phyloP scores from a whole-genome alignment of 2,329 filamentous ascomycete species.

The Xylaria sp. region DNA sequence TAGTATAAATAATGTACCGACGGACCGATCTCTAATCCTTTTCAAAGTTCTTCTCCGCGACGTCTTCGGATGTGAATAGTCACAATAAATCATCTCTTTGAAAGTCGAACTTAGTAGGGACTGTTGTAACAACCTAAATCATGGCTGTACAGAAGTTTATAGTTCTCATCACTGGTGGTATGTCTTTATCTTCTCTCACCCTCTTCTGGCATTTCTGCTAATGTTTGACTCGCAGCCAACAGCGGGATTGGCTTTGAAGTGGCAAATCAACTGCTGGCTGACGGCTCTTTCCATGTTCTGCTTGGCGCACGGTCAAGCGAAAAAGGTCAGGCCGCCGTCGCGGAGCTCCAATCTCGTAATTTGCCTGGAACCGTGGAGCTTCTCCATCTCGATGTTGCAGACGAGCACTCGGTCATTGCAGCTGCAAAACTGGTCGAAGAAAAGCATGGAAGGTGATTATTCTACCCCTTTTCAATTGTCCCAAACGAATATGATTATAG shows the following conservation, averaged over 20 bases:
- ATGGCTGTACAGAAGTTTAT: conserved; percentile 4
- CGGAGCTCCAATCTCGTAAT: conserved; percentile 5
- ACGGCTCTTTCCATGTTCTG: conserved; percentile 12
- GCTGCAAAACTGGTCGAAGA: conserved; percentile 10
- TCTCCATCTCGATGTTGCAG: conserved; percentile 6
- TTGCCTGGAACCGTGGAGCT: conserved; percentile 19
- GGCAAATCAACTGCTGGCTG: conserved; percentile 12
- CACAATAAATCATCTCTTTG: not conserved
- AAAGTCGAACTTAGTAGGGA: not conserved
- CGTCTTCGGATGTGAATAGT: not conserved
- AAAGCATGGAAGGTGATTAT: conserved; percentile 16
- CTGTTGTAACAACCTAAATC: not conserved
- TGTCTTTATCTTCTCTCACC: not conserved
- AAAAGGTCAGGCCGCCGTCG: conserved; percentile 4
- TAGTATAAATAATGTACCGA: not conserved
- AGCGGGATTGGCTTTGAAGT: conserved; percentile 20
- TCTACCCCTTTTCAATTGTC: too few species aligned
- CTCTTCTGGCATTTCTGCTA: not conserved
- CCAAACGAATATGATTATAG: too few species aligned
- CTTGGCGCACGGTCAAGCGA: conserved; percentile 12
- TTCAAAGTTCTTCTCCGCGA: not conserved
- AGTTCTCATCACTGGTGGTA: conserved; percentile 10
- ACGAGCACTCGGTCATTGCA: conserved; percentile 10
- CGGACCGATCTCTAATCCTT: not conserved
- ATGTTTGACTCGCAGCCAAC: conserved; percentile 5